Evolutionary conservation across 2,329 filamentous ascomycete species (phyloP).

Genomic region (Fusarium concolor): DNA sequence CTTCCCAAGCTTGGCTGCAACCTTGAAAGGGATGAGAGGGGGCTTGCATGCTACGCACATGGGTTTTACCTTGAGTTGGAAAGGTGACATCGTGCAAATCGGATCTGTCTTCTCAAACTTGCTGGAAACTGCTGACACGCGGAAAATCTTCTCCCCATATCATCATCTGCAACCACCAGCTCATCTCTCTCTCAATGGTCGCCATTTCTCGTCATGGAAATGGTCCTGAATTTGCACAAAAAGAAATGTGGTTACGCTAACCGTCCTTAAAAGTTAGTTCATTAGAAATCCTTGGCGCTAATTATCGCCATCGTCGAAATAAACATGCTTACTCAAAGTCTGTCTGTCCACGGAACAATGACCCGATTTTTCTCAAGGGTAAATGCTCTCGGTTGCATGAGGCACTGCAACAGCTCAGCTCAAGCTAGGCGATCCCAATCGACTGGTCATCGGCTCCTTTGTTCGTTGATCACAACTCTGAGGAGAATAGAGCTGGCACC

Average conservation of each 20-base stretch:
- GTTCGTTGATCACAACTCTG: conserved; percentile 31
- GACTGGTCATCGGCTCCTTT: conserved; percentile 6
- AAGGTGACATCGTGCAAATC: conserved; percentile 46
- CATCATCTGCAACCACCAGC: conserved; percentile 19
- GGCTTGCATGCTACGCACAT: conserved; percentile 19
- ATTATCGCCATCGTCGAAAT: conserved; percentile 10
- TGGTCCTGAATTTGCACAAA: neutral
- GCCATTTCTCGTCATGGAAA: neutral
- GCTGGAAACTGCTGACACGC: conserved; percentile 25
- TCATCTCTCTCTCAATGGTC: conserved; percentile 3
- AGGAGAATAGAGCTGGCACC: conserved; percentile 32
- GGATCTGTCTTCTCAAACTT: conserved; percentile 38
- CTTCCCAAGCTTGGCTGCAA: conserved; percentile 25
- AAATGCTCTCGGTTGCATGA: neutral
- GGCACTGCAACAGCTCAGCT: conserved; percentile 16
- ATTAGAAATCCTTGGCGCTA: conserved; percentile 1
- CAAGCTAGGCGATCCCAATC: conserved; percentile 13
- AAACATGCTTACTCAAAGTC: conserved; percentile 13
- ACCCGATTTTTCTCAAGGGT: conserved; percentile 4
- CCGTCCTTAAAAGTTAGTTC: neutral
- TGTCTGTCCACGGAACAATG: conserved; percentile 10
- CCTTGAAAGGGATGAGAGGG: conserved; percentile 26
- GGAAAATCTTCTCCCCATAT: conserved; percentile 35
- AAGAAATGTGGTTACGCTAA: neutral
- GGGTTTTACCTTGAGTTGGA: conserved; percentile 29